Conservation (phyloP, 768 basidiomycete genomes). For the Lactifluus rugatus region DNA sequence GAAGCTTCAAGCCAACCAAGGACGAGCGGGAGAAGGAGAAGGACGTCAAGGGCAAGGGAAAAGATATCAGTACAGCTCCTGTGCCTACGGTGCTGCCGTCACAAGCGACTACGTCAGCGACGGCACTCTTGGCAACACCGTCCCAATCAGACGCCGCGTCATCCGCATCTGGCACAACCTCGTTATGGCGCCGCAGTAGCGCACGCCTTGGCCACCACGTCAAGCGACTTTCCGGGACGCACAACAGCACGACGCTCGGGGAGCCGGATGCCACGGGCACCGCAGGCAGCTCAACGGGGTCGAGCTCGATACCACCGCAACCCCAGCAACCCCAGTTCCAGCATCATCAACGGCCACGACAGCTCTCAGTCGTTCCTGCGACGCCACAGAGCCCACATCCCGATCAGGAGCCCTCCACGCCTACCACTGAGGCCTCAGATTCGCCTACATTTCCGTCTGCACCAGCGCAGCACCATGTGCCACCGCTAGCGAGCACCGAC, state of each 20-base stretch:
- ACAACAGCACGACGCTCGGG: neutral
- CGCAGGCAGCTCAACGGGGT: neutral
- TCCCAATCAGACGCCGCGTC: conserved; percentile 15
- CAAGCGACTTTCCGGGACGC: conserved; percentile 7
- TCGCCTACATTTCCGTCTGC: neutral
- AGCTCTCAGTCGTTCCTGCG: neutral
- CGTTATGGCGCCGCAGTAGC: conserved; percentile 16
- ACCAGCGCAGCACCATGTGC: neutral
- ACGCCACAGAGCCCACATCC: neutral
- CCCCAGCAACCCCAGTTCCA: neutral
- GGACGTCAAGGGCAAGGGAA: conserved; percentile 12
- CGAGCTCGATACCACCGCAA: neutral
- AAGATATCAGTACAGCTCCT: neutral
- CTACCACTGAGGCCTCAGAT: neutral
- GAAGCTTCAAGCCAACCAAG: conserved; percentile 29
- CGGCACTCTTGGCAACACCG: conserved; percentile 9
- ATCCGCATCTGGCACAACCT: conserved; percentile 7
- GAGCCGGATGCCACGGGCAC: neutral
- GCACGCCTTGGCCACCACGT: conserved; percentile 6
- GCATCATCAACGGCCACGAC: neutral
- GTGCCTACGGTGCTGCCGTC: neutral
- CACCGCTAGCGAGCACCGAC: neutral
- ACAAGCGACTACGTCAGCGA: conserved; percentile 4
- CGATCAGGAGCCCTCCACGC: neutral
- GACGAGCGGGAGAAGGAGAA: conserved; percentile 16